Evolutionary conservation across 371 early-diverging fungal species (phyloP).

Genomic region (Lichtheimia ramosa): DNA sequence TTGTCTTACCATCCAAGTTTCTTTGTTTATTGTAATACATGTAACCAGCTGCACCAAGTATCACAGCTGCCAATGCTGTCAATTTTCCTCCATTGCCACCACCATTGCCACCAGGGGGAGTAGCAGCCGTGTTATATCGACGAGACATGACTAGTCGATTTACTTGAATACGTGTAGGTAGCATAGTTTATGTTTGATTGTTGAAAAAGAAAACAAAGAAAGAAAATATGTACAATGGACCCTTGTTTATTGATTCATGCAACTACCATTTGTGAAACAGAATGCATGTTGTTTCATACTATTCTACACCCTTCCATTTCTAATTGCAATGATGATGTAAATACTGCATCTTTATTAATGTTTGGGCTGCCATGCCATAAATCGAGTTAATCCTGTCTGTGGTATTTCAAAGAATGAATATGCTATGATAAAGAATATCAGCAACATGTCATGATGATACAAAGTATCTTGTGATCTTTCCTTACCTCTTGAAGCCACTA

Average conservation of each 20-base stretch:
- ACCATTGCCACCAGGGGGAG: not conserved
- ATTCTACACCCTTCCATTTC: too few relatives aligned
- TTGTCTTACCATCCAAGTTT: not conserved
- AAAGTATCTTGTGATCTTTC: not conserved
- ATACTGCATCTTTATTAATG: not conserved
- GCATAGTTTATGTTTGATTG: too few relatives aligned
- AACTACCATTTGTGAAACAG: too few relatives aligned
- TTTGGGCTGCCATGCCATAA: conserved; percentile 43
- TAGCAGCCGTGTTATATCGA: not conserved
- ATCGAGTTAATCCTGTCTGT: conserved; percentile 40
- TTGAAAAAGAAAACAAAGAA: conserved; percentile 5
- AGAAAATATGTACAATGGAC: not conserved
- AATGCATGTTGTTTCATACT: too few relatives aligned
- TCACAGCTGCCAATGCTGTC: not conserved
- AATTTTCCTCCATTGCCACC: conserved; percentile 6
- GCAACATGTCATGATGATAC: not conserved
- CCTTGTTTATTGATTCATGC: not conserved
- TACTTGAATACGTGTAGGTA: too few relatives aligned
- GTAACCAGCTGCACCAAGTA: conserved; percentile 18
- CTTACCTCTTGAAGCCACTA: conserved; percentile 43
- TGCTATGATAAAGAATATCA: conserved; percentile 12
- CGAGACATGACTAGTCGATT: too few relatives aligned
- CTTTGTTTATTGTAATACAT: conserved; percentile 20
- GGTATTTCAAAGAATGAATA: conserved; percentile 52
- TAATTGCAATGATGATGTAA: not conserved